Evolutionary conservation across 1,139 yeast species (phyloP), one percentile per base, ranked within the genome.

Genomic region (Groenewaldozyma auringiensis): DNA sequence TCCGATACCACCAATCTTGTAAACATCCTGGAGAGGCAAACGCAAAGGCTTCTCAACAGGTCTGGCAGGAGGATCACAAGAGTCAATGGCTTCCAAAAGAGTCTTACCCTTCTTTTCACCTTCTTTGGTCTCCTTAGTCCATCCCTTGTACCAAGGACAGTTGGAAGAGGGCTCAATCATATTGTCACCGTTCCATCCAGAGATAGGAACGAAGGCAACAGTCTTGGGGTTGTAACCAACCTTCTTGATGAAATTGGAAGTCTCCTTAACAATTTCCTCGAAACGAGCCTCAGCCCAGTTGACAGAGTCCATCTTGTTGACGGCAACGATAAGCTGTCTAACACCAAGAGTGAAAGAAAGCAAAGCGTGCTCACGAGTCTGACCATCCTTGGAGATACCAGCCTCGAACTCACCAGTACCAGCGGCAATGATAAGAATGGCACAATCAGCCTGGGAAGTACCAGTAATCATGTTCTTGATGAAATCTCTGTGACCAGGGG

Each of bases 401-500:
- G 94, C 92, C 78, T 84, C 94, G 77, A 83, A 84, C 76, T 84
- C 94, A 83, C 94, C 94, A 67, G 73, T 78, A 78, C 94, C 92
- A 68, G 88, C 89, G 65, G 94, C 89, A 68, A 84, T 84, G 67
- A 84, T 84, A 68, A 84, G 81, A 64, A 84, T 80, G 71, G 94
- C 94, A 69, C 94, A 84, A 72, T 84, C 94, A 65, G 94, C 94
- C 76, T 84, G 94, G 67, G 94, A 83, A 81, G 86, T 84, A 87
- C 94, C 78, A 80, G 87, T 76, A 78, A 84, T 89, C 87, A 84
- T 76, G 84, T 76, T 80, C 85, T 84, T 84, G 83, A 83, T 84
- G 89, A 84, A 84, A 80, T 84, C 94, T 80, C 94, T 83, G 87
- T 83, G 94, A 76, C 94, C 94, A 71, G 94, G 94, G 66, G 94